These are phyloP conservation scores for Somion occarium DNA, from an alignment of 1,284 basidiomycete species.

Conservation along the genomic window DNA sequence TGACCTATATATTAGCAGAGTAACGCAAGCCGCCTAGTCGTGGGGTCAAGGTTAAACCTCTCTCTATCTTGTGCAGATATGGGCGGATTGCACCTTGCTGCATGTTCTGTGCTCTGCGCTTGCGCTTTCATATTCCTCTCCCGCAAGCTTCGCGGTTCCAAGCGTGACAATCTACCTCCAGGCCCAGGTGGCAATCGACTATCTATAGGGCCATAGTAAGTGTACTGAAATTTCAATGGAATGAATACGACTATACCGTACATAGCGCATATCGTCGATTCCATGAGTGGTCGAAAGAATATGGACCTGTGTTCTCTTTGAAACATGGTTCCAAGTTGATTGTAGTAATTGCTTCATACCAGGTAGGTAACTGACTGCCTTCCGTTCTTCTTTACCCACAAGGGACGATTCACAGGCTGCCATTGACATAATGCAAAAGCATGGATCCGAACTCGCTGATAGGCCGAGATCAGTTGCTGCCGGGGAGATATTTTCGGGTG, in stretches of 20 bases:
- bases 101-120: too few species aligned
- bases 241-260: background rate
- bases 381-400: too few species aligned
- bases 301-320: constrained; percentile 34
- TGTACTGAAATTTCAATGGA: background rate
- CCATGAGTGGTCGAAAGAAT: constrained; percentile 31
- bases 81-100: too few species aligned
- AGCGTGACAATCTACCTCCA: constrained; percentile 2
- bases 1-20: too few species aligned
- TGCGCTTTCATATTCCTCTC: too few species aligned
- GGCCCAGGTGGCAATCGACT: constrained; percentile 7
- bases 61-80: too few species aligned
- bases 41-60: too few species aligned
- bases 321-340: constrained; percentile 25
- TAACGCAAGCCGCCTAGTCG: too few species aligned
- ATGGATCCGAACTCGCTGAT: constrained; percentile 23
- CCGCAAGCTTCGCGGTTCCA: too few species aligned
- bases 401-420: constrained; percentile 23
- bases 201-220: constrained; percentile 4
- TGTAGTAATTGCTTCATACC: constrained; percentile 32
- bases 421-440: constrained; percentile 29
- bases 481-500: constrained; percentile 23
- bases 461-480: constrained; percentile 20
- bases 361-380: constrained; percentile 21
- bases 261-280: constrained; percentile 15